phyloP scores from a whole-genome alignment of 257 asterid genomes.

The Solanum piurae region DNA sequence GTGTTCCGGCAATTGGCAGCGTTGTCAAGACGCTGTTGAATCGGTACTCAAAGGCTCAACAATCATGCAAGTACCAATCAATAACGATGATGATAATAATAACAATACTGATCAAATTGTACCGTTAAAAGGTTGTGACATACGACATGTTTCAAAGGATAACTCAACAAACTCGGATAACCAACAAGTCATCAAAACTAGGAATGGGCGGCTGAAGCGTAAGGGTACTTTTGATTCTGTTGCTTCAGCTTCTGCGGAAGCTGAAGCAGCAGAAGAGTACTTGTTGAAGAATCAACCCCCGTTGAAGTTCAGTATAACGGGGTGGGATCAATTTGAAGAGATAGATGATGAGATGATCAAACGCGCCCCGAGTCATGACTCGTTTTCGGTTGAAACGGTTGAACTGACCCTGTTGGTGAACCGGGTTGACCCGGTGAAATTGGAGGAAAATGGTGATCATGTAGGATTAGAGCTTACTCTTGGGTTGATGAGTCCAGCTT shows the following conservation, averaged over 20 bases:
- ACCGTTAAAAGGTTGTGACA: slow-evolving; percentile 46
- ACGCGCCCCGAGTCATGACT: slow-evolving; percentile 54
- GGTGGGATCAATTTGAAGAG: slow-evolving; percentile 33
- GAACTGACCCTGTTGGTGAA: slow-evolving; percentile 38
- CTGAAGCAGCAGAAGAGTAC: neutral
- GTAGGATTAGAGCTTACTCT: slow-evolving; percentile 41
- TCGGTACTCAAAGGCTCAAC: slow-evolving; percentile 50
- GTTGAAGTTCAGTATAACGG: slow-evolving; percentile 54
- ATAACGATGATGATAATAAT: neutral
- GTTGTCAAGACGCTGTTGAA: slow-evolving; percentile 63
- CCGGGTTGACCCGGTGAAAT: slow-evolving; percentile 15
- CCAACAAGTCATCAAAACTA: slow-evolving; percentile 18
- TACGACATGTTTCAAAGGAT: slow-evolving; percentile 54
- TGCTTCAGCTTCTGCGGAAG: neutral
- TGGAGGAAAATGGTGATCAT: slow-evolving; percentile 20
- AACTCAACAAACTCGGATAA: slow-evolving; percentile 5
- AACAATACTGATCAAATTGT: neutral
- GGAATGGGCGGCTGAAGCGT: slow-evolving; percentile 36
- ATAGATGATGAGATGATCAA: slow-evolving; percentile 4
- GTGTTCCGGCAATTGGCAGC: slow-evolving; percentile 57
- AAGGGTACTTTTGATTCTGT: neutral
- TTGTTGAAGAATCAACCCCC: slow-evolving; percentile 4
- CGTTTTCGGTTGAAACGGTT: slow-evolving; percentile 48
- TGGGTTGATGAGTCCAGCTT: slow-evolving; percentile 7
- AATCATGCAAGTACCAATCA: slow-evolving; percentile 15